Evolutionary conservation across 1,284 basidiomycete species (phyloP), one percentile per base, ranked within the genome.

Genomic region (Marasmius tenuissimus): DNA sequence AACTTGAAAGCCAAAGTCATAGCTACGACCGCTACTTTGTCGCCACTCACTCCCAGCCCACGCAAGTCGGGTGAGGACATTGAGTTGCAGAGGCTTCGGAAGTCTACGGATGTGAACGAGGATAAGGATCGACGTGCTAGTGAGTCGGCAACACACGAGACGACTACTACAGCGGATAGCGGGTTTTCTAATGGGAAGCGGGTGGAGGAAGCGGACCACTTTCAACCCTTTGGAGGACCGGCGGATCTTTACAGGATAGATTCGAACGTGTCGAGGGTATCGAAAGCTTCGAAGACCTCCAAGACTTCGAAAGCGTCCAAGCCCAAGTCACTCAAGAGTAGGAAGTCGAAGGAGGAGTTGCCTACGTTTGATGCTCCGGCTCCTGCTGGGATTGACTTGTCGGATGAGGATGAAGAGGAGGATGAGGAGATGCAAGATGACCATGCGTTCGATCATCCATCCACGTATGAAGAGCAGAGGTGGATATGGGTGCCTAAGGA

Each of bases 401-500:
- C 59, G 18, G 57, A 61, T 38, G 54, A 58, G 20, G 63, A 65
- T n/a, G 70, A 69, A 11, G 72, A 74, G 6, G 70, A 72, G 6
- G 71, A 72, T 11, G 74, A 75, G 39, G 71, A 78, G 34, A 60
- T 70, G 33, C 45, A 47, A 12, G 70, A 73, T 54, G 72, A 76
- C 33, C 76, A 81, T 67, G 79, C 78, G 2, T 89, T 89, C 71
- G 83, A 86, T 67, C 87, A 88, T 70, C 87, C 86, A 7, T 86
- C 85, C 9, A 84, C 81, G 14, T 87, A 87, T 70, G 76, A 80
- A 18, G 76, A 81, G n/a, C 85, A 88, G 70, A 75, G 78, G 37
- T 85, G 83, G 72, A 77, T 91, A 34, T 91, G 88, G 89, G 71
- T 91, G 51, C 86, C 88, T 0, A 73, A 77, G 59, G 88, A 90